A percentile compares a stretch with the other conserved stretches of the same genome.
Conservation (phyloP, 2,329 filamentous ascomycete species). For the Clarireedia monteithiana region DNA sequence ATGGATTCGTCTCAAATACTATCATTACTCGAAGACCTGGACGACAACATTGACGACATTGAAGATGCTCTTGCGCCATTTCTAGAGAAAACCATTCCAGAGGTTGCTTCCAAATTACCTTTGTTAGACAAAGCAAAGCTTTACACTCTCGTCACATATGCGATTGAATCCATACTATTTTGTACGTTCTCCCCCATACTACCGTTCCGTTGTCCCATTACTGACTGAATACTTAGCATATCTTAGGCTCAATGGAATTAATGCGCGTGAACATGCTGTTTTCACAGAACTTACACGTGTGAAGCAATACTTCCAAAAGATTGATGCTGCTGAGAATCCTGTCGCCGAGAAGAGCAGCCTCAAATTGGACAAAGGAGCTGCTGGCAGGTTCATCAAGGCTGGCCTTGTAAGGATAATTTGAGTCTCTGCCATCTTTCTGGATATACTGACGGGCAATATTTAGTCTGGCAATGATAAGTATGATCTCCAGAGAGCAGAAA, state of each 20-base stretch:
- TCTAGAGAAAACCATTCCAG: constrained; percentile 53
- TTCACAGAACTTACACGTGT: constrained; percentile 81
- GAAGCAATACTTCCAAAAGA: constrained; percentile 88
- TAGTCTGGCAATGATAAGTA: constrained; percentile 39
- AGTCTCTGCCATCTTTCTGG: neutral
- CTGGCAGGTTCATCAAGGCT: constrained; percentile 73
- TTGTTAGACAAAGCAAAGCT: constrained; percentile 94
- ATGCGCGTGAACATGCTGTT: constrained; percentile 78
- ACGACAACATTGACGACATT: constrained; percentile 71
- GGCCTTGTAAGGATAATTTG: constrained; percentile 55
- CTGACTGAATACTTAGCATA: constrained; percentile 44
- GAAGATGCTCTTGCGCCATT: constrained; percentile 70
- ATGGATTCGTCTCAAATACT: constrained; percentile 36
- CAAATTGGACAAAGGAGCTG: constrained; percentile 65
- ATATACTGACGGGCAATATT: neutral
- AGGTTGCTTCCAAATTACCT: constrained; percentile 69
- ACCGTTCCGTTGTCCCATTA: neutral
- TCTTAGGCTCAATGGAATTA: constrained; percentile 67
- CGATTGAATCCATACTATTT: constrained; percentile 85
- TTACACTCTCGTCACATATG: constrained; percentile 79
- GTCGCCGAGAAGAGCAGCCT: constrained; percentile 31
- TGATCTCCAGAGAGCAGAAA: constrained; percentile 41
- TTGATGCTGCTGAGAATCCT: constrained; percentile 67
- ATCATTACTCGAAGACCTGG: constrained; percentile 43
- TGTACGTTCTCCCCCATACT: constrained; percentile 42